Evolutionary conservation across 108 stramenopile genomes (phyloP).

Genomic region (Ochromonas danica): DNA sequence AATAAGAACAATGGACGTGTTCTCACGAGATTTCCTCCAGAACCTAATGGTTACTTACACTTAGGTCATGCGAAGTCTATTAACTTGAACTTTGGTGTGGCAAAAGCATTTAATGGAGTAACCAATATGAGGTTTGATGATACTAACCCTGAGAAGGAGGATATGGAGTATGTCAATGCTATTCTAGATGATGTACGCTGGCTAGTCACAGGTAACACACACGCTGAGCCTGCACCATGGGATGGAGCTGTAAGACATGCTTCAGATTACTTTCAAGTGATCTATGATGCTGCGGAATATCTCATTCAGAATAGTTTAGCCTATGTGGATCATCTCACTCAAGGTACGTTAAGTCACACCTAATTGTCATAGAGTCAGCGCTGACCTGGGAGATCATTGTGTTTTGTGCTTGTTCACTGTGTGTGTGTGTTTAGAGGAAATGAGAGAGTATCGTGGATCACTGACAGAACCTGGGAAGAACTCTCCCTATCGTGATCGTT

Average conservation of each 20-base stretch:
- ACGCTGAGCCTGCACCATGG: constrained; percentile 56
- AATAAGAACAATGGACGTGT: not conserved
- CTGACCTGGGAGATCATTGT: no score
- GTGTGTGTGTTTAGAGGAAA: constrained; percentile 72
- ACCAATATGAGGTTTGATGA: constrained; percentile 86
- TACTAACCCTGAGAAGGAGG: constrained; percentile 76
- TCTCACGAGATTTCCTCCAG: constrained; percentile 4
- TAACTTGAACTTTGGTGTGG: constrained; percentile 68
- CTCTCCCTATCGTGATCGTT: constrained; percentile 69
- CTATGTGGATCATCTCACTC: constrained; percentile 63
- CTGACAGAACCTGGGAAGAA: constrained; percentile 74
- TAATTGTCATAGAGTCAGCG: no score
- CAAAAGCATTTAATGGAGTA: constrained; percentile 67
- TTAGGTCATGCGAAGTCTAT: constrained; percentile 18
- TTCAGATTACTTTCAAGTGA: constrained; percentile 73
- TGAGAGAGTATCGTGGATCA: constrained; percentile 80
- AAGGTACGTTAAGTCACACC: not conserved
- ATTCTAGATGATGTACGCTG: constrained; percentile 81
- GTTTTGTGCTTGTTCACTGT: not conserved
- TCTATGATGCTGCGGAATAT: constrained; percentile 73
- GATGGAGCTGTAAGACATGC: constrained; percentile 69
- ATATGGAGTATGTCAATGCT: constrained; percentile 74
- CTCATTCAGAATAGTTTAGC: constrained; percentile 74
- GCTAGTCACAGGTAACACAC: constrained; percentile 64
- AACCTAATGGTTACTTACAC: constrained; percentile 24